Conservation (phyloP, 306 rosid genomes). For the Pyrus bretschneideri region DNA sequence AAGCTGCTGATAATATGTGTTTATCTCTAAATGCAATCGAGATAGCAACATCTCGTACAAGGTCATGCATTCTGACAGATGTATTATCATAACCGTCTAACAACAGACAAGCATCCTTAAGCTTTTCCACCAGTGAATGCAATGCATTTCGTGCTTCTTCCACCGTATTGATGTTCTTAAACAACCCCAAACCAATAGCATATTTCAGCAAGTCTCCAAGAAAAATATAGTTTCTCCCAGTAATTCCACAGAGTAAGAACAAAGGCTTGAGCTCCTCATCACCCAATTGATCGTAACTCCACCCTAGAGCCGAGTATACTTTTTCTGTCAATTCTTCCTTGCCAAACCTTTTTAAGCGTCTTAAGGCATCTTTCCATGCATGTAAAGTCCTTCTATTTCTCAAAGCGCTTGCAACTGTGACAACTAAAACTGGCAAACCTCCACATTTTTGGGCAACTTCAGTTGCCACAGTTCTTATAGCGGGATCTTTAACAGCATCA, state of each 20-base stretch:
- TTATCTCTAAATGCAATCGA: not conserved
- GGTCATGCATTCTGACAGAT: conserved; percentile 7
- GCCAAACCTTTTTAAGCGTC: not conserved
- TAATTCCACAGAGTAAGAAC: conserved; percentile 16
- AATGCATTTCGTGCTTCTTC: conserved; percentile 3
- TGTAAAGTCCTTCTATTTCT: not conserved
- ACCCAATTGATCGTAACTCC: conserved; percentile 16
- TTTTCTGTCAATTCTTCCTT: not conserved
- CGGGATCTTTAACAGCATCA: not conserved
- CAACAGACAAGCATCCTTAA: conserved; percentile 21
- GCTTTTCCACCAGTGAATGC: not conserved
- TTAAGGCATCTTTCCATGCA: not conserved
- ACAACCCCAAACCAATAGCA: conserved; percentile 17
- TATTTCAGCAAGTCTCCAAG: conserved; percentile 26
- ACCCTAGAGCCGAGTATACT: conserved; percentile 3
- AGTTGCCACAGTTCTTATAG: not conserved
- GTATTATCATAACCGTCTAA: not conserved
- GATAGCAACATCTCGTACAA: conserved; percentile 14
- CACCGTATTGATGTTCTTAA: not conserved
- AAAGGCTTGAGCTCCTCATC: conserved; percentile 7
- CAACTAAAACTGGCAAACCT: conserved; percentile 34
- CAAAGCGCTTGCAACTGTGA: conserved; percentile 23
- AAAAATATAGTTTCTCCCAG: not conserved
- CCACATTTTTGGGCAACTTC: conserved; percentile 29
- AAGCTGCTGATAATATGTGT: conserved; percentile 2